phyloP scores from a whole-genome alignment of 2,329 filamentous ascomycete species.

The Cordyceps farinosa region DNA sequence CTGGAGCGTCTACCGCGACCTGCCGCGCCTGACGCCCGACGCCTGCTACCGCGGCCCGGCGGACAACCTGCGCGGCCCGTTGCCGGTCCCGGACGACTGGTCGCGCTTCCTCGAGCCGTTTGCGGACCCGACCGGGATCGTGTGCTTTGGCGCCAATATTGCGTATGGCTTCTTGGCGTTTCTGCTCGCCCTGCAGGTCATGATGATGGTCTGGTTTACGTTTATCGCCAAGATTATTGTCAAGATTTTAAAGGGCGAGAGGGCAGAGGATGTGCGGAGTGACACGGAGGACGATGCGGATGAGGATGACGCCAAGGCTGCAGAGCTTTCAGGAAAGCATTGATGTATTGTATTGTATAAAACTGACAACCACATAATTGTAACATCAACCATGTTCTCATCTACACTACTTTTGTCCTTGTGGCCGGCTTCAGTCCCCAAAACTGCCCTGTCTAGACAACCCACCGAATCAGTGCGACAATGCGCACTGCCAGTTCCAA shows the following conservation, averaged over 20 bases:
- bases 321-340: too few species aligned
- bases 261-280: constrained; percentile 81
- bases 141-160: constrained; percentile 76
- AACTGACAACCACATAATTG: too few species aligned
- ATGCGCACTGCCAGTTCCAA: too few species aligned
- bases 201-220: constrained; percentile 83
- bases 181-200: constrained; percentile 71
- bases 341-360: too few species aligned
- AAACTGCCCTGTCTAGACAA: too few species aligned
- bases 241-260: constrained; percentile 69
- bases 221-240: constrained; percentile 83
- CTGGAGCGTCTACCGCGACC: constrained; percentile 73
- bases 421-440: too few species aligned
- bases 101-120: constrained; percentile 72
- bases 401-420: too few species aligned
- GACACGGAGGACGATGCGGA: constrained; percentile 75
- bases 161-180: constrained; percentile 73
- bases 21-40: constrained; percentile 58
- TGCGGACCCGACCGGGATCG: constrained; percentile 63
- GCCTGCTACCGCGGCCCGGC: constrained; percentile 68
- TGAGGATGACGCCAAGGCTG: constrained; percentile 20
- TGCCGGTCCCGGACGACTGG: constrained; percentile 43
- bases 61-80: constrained; percentile 52
- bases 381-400: too few species aligned
- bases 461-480: too few species aligned